These are phyloP conservation scores for Trichoderma breve DNA, from an alignment of 2,329 filamentous ascomycete species.

Conservation along the genomic window DNA sequence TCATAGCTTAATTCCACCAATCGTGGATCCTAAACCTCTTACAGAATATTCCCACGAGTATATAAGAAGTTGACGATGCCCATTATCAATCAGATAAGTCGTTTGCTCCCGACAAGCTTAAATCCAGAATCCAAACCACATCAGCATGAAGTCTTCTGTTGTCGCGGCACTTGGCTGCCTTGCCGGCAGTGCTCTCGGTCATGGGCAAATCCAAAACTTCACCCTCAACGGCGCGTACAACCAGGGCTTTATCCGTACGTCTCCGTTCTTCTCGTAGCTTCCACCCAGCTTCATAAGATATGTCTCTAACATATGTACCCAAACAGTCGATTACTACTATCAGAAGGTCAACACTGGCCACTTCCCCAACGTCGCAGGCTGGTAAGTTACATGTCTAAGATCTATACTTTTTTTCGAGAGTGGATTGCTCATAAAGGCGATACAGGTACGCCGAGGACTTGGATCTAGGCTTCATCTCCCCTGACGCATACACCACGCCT, in stretches of 20 bases:
- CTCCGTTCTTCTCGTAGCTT: neutral
- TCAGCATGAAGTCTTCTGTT: neutral
- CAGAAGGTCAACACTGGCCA: conserved; percentile 8
- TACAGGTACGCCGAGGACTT: conserved; percentile 13
- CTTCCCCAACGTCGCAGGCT: conserved; percentile 14
- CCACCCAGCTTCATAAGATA: neutral
- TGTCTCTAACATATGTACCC: neutral
- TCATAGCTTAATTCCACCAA: neutral
- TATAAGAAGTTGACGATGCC: neutral
- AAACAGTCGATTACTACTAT: conserved; percentile 17
- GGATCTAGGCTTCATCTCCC: conserved; percentile 44
- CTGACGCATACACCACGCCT: conserved; percentile 40
- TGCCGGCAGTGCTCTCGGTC: neutral
- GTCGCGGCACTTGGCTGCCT: conserved; percentile 2
- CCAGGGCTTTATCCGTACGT: conserved; percentile 9
- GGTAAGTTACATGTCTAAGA: neutral
- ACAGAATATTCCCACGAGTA: neutral
- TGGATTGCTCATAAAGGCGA: neutral
- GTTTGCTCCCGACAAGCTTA: neutral
- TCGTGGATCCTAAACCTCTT: neutral
- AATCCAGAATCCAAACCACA: neutral
- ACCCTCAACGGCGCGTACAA: conserved; percentile 8
- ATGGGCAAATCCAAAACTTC: conserved; percentile 13
- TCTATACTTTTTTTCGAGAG: neutral
- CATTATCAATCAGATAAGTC: neutral